Conservation (phyloP, 495 filamentous ascomycete genomes). For the Hyaloscypha finlandica region DNA sequence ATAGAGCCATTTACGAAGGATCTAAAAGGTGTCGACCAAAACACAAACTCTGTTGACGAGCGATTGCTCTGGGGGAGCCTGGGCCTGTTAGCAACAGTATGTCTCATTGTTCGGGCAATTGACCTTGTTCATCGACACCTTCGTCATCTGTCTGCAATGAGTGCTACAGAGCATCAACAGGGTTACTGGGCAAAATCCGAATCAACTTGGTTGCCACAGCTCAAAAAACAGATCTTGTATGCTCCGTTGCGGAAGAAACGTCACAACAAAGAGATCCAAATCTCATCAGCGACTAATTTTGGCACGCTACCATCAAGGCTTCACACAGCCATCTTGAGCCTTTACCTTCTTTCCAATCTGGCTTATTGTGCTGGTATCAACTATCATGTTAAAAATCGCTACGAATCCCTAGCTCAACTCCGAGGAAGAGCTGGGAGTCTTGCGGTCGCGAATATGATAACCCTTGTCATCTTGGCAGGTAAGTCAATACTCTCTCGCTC, state of each 20-base stretch:
- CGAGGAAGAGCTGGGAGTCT: conserved; percentile 76
- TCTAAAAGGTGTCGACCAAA: too few relatives aligned
- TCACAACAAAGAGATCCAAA: conserved; percentile 81
- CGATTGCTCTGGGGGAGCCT: too few relatives aligned
- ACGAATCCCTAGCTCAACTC: conserved; percentile 56
- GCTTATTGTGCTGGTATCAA: conserved; percentile 65
- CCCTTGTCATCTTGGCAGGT: conserved; percentile 70
- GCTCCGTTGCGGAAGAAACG: conserved; percentile 77
- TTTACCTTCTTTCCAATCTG: conserved; percentile 64
- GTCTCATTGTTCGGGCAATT: too few relatives aligned
- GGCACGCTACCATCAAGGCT: conserved; percentile 83
- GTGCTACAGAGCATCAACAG: too few relatives aligned
- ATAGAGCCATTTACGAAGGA: too few relatives aligned
- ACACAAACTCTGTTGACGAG: too few relatives aligned
- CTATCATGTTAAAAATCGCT: conserved; percentile 50
- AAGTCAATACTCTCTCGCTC: too few relatives aligned
- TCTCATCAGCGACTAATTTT: conserved; percentile 75
- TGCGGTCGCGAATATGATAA: conserved; percentile 75
- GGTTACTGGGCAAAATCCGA: conserved; percentile 49
- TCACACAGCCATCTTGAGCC: conserved; percentile 68
- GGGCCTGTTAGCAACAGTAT: too few relatives aligned
- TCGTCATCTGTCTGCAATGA: too few relatives aligned
- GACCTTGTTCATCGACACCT: too few relatives aligned
- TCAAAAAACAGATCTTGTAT: conserved; percentile 79
- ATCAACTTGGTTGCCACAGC: conserved; percentile 47